Evolutionary conservation across 2,329 filamentous ascomycete genomes (phyloP), one percentile per base, ranked within the genome.

Genomic region (Rutstroemia sp.): DNA sequence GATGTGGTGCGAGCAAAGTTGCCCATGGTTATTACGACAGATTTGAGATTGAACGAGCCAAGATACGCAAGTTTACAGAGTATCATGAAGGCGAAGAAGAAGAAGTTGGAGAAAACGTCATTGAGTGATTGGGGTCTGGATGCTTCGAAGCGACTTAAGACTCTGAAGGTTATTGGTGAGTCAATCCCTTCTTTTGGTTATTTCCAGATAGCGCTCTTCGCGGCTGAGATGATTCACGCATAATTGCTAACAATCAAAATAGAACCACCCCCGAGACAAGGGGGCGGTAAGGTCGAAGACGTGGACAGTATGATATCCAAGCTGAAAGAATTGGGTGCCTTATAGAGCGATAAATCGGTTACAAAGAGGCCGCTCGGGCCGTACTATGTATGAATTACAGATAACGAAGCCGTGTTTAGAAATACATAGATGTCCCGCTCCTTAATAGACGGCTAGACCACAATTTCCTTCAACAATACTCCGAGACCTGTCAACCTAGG

Each of bases 41-140:
- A 99, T 77, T 73, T 99, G 75, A 78, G 94, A 52, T 77, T 99
- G 72, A 99, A 99, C 70, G 90, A 95, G 81, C 94, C 94, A 58
- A 79, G 94, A 62, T 99, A 96, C 72, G 94, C 92, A 21, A 96
- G 85, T 73, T 73, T 99, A 81, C 92, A 92, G 51, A 97, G 97
- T 71, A 97, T 99, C 63, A 99, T 99, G 94, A 99, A 97, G 86
- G 94, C 94, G 53, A 99, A 99, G 88, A 99, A 97, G 88, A 99
- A 99, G 87, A 89, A 89, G 69, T 70, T 99, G 66, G 90, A 94
- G 68, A 97, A 96, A 87, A 87, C 90, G 80, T 90, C 81, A 63
- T 72, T 96, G 71, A 80, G 77, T 57, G 94, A 99, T 70, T 88
- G 88, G 72, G 90, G 88, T 2, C 74, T 96, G 45, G 85, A 91